Evolutionary conservation across 768 basidiomycete genomes (phyloP), one percentile per base, ranked within the genome.

Genomic region (Lenzites betulinus): DNA sequence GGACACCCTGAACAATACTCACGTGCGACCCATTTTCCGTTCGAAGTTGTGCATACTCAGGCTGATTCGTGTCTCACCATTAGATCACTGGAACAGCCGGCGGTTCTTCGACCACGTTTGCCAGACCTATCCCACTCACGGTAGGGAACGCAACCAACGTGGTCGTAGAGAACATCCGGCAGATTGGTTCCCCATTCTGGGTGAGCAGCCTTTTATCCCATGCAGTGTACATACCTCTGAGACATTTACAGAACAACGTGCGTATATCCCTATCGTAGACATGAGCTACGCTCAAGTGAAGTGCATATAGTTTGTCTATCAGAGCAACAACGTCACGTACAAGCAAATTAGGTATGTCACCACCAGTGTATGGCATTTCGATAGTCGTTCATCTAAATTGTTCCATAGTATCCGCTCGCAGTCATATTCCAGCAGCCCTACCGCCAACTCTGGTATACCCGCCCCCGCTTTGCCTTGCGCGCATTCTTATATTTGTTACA

Each of bases 91-190:
- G 77, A 35, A 77, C 74, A 0, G 78, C 77, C 0, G 78, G 77
- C 1, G 79, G 78, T 42, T 79, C 77, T 30, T 80, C 79, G 20
- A 71, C 67, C 7, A 67, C 71, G 4, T 79, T 81, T 64, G 77
- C 77, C 1, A 72, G 81, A 22, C 80, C 79, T 2, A 66, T 81
- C 42, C 78, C 79, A 8, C 69, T 81, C 20, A 77, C 77, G 20
- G 70, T 83, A 16, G 78, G 75, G 22, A 77, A 80, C 44, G 73
- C 78, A 20, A 73, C 73, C 9, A 73, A 77, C 41, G 75, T 81
- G 49, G 64, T 75, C n/a, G 63, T 80, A 16, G 72, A 78, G 51
- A 66, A 79, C 60, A 67, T 80, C 42, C 74, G 70, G 2, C 58
- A 76, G 62, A 74, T 78, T 28, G 69, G 73, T 6, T 78, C 77